Conservation (phyloP, 2,329 filamentous ascomycete species). For the Tricladium varicosporioides region DNA sequence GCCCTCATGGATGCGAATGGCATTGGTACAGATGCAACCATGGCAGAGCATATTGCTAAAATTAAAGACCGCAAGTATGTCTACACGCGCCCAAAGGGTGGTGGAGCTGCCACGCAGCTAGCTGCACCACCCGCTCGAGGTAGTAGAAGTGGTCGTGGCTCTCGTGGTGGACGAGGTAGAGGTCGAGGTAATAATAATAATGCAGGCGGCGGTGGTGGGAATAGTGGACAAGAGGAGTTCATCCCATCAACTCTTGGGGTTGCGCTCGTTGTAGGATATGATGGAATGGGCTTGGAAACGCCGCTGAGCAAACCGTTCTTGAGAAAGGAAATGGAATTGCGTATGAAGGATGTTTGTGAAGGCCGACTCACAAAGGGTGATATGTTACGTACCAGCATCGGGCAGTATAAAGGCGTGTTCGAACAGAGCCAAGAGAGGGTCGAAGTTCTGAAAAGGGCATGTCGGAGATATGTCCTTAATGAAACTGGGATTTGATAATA, state of each 20-base stretch:
- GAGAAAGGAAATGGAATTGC: constrained; percentile 94
- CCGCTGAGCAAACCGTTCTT: constrained; percentile 95
- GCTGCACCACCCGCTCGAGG: constrained; percentile 39
- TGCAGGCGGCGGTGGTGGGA: constrained; percentile 41
- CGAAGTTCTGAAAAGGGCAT: constrained; percentile 60
- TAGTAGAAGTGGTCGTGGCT: constrained; percentile 37
- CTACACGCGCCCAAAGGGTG: constrained; percentile 54
- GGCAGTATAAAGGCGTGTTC: constrained; percentile 85
- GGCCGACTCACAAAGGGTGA: constrained; percentile 71
- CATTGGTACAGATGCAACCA: constrained; percentile 96
- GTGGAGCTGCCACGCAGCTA: constrained; percentile 35
- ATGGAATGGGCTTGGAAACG: constrained; percentile 88
- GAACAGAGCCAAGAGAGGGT: constrained; percentile 76
- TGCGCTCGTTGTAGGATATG: constrained; percentile 90
- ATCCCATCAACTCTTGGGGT: constrained; percentile 90
- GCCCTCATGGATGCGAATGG: constrained; percentile 98
- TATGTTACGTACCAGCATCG: constrained; percentile 79
- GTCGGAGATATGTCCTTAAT: constrained; percentile 38
- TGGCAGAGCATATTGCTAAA: constrained; percentile 97
- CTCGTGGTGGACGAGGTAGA: constrained; percentile 38
- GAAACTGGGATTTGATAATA: constrained; percentile 7
- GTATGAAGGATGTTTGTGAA: constrained; percentile 96
- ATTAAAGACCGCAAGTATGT: constrained; percentile 91
- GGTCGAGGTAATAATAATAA: constrained; percentile 44
- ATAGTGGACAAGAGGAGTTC: constrained; percentile 63